These are phyloP conservation scores for Malassezia sympodialis DNA, from an alignment of 1,284 basidiomycete species.

Conservation along the genomic window DNA sequence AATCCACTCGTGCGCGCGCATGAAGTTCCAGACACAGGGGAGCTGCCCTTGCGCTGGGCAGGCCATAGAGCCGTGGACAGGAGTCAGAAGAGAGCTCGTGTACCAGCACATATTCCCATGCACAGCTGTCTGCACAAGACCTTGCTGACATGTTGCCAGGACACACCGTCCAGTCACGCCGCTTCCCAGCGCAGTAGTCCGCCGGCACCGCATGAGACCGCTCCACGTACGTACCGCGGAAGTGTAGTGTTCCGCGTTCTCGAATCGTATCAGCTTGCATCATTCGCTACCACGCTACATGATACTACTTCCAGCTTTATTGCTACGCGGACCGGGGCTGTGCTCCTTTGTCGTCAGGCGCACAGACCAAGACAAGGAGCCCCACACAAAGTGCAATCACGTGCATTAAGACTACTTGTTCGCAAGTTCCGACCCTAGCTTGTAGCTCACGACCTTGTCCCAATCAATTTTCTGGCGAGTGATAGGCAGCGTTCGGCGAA, in stretches of 20 bases:
- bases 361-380: not conserved
- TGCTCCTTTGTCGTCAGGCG: not conserved
- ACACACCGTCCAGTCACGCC: not conserved
- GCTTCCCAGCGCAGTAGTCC: not conserved
- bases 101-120: constrained; percentile 6
- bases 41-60: not conserved
- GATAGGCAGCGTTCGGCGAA: constrained; percentile 39
- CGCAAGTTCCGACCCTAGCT: constrained; percentile 28
- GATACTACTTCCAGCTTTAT: not conserved
- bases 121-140: not conserved
- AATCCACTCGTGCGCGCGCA: not conserved
- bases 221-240: not conserved
- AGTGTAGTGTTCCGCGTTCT: not conserved
- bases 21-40: constrained; percentile 1
- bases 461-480: constrained; percentile 46
- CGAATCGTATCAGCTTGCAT: not conserved
- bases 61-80: not conserved
- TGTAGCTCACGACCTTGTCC: constrained; percentile 44
- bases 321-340: not conserved
- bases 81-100: not conserved
- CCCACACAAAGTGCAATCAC: not conserved
- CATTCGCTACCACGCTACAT: not conserved
- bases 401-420: constrained; percentile 3
- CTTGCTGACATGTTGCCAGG: not conserved
- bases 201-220: not conserved